Evolutionary conservation across 2,329 filamentous ascomycete species (phyloP).

Genomic region (Penicillium polonicum): DNA sequence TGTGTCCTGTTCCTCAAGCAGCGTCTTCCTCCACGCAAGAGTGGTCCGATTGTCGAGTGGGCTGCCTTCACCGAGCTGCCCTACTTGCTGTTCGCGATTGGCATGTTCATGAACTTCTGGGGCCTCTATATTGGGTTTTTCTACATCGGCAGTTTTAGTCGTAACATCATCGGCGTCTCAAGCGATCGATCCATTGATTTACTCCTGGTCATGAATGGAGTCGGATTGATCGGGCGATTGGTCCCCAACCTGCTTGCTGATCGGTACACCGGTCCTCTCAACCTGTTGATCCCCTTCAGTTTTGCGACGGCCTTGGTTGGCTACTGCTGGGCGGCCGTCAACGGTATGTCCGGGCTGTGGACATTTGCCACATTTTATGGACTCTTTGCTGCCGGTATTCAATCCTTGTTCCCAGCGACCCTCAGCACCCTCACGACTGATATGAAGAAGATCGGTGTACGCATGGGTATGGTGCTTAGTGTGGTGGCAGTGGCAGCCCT

Average conservation of each 20-base stretch:
- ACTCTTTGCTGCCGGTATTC: conserved; percentile 61
- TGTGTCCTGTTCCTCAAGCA: conserved; percentile 49
- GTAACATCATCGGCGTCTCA: conserved; percentile 41
- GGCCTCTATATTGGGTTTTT: conserved; percentile 57
- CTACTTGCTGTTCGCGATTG: conserved; percentile 47
- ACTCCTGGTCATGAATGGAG: conserved; percentile 64
- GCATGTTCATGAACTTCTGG: conserved; percentile 51
- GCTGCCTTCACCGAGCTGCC: conserved; percentile 52
- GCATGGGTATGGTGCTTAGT: conserved; percentile 58
- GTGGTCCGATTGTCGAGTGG: conserved; percentile 53
- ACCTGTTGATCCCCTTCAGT: conserved; percentile 56
- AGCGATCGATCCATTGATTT: conserved; percentile 56
- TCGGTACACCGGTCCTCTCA: conserved; percentile 57
- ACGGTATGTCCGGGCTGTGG: conserved; percentile 54
- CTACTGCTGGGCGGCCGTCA: conserved; percentile 61
- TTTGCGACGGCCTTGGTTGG: conserved; percentile 44
- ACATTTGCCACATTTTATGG: conserved; percentile 65
- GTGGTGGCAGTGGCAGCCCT: conserved; percentile 55
- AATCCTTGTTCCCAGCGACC: conserved; percentile 65
- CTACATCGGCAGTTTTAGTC: conserved; percentile 45
- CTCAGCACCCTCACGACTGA: conserved; percentile 56
- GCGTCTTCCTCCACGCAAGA: conserved; percentile 50
- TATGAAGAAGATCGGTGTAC: conserved; percentile 53
- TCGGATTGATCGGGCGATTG: conserved; percentile 59
- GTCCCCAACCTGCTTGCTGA: conserved; percentile 61